Evolutionary conservation across 257 asterid genomes (phyloP), one percentile per base, ranked within the genome.

Genomic region (Apocynum venetum): DNA sequence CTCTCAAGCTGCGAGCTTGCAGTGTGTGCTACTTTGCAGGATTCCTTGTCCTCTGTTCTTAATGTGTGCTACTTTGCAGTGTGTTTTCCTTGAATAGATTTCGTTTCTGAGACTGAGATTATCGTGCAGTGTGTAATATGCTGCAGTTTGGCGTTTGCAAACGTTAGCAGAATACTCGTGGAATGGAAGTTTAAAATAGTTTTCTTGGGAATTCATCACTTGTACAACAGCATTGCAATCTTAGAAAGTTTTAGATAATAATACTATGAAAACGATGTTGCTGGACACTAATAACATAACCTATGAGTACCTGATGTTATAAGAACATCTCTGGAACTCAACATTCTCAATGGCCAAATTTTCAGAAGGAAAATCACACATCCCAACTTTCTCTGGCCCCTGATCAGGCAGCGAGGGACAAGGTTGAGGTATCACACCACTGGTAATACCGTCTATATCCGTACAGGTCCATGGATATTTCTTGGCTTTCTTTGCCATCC

Each of bases 381-480:
- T 78, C 44, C 66, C 80, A 17, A 25, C 52, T 64, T 84, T 84
- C 25, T 79, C 86, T 1, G 77, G 77, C 41, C 90, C 93, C 80
- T 88, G 88, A 79, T 86, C 88, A 7, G 89, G 85, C 77, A 93
- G 80, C 74, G 82, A 78, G 11, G 78, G 51, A 68, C 98, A 93
- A 15, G 98, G 91, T 36, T 76, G 67, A 36, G 98, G 98, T 35
- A 75, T 80, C 72, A 93, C 97, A 53, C 90, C 83, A 35, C 92
- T 87, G 35, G 88, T 83, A 36, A 85, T 71, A 17, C 98, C 97
- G 61, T 79, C 82, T 60, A 91, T 83, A 0, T 90, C 93, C 15
- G 80, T 67, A 65, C 98, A 93, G 13, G 83, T 84, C 97, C 96
- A 93, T 0, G 95, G 97, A 73, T 85, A 72, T 86, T 93, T 90